phyloP scores from a whole-genome alignment of 306 rosid genomes.

The Vachellia collinsii region DNA sequence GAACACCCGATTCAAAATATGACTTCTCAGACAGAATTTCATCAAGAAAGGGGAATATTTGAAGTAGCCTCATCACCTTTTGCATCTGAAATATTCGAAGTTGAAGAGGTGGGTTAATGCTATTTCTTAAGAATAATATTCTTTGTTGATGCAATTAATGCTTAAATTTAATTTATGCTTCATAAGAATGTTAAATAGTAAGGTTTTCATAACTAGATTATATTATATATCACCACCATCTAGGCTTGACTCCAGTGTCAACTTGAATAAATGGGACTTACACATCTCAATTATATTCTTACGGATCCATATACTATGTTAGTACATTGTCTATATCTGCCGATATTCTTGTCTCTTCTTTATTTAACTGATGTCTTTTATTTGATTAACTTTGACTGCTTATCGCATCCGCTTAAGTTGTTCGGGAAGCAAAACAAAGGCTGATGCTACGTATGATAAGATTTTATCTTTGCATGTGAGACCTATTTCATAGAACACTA shows the following conservation, averaged over 20 bases:
- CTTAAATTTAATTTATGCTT: not conserved
- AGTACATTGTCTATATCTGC: not conserved
- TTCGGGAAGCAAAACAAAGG: not conserved
- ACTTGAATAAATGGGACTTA: not conserved
- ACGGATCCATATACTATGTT: not conserved
- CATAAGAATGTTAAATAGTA: not conserved
- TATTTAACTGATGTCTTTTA: too few relatives aligned
- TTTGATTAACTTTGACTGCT: not conserved
- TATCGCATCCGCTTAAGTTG: not conserved
- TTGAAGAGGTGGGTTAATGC: conserved; percentile 60
- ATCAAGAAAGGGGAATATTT: conserved; percentile 59
- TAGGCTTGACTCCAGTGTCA: not conserved
- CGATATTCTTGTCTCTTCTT: not conserved
- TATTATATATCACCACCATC: not conserved
- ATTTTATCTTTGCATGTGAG: not conserved
- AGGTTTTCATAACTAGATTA: not conserved
- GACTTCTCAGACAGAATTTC: conserved; percentile 48
- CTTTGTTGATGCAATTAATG: not conserved
- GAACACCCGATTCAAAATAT: conserved; percentile 51
- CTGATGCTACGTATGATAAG: not conserved
- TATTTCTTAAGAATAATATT: not conserved
- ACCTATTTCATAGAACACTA: not conserved
- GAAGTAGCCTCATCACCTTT: conserved; percentile 56
- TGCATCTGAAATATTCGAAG: conserved; percentile 62
- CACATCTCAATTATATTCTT: not conserved